These are phyloP conservation scores for Paramecium primaurelia DNA, from an alignment of 73 alveolate species.

Conservation along the genomic window DNA sequence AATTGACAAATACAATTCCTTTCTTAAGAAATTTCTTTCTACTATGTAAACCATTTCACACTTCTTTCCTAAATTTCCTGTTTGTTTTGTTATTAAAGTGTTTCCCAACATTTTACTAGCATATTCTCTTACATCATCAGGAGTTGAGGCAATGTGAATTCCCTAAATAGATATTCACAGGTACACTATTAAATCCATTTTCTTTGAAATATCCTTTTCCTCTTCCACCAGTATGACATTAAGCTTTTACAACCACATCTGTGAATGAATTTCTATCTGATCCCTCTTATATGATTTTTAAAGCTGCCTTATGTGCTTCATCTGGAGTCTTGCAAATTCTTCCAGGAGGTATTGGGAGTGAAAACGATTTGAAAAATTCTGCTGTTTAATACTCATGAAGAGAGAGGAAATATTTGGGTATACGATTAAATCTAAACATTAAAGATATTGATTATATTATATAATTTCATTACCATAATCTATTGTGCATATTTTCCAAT, in stretches of 20 bases:
- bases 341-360: conserved; percentile 53
- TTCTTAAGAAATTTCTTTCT: conserved; percentile 62
- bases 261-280: conserved; percentile 44
- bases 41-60: conserved; percentile 70
- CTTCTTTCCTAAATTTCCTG: conserved; percentile 85
- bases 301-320: conserved; percentile 49
- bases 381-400: conserved; percentile 64
- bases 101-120: conserved; percentile 77
- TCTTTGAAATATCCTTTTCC: conserved; percentile 75
- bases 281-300: conserved; percentile 27
- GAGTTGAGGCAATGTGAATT: conserved; percentile 62
- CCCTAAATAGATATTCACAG: conserved; percentile 46
- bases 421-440: not conserved
- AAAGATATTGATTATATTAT: not conserved
- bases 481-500: not conserved
- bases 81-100: conserved; percentile 80
- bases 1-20: conserved; percentile 63
- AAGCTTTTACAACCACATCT: conserved; percentile 66
- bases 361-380: conserved; percentile 25
- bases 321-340: conserved; percentile 57
- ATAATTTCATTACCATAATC: not conserved
- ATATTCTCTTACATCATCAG: conserved; percentile 68
- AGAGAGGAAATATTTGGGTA: not conserved
- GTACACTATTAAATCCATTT: conserved; percentile 69
- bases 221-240: conserved; percentile 82